Evolutionary conservation across 441 rosid genomes (phyloP).

Genomic region (Syzygium malaccense): DNA sequence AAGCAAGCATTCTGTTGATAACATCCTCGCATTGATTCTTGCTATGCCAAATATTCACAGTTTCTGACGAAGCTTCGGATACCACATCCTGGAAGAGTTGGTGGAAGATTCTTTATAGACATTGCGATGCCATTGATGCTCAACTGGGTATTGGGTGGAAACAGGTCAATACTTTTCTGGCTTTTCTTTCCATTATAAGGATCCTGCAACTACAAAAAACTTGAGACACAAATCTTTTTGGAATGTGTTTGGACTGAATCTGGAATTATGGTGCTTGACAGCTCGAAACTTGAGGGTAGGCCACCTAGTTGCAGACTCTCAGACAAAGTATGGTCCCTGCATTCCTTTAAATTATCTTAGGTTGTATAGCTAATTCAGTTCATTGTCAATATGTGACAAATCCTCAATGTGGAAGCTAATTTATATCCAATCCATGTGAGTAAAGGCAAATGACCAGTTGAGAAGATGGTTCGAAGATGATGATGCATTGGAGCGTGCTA

Average conservation of each 20-base stretch:
- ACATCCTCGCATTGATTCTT: not conserved
- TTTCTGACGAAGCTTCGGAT: constrained; percentile 80
- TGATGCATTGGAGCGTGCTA: constrained; percentile 78
- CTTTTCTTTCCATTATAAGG: not conserved
- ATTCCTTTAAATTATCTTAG: not conserved
- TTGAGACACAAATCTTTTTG: not conserved
- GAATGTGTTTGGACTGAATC: not conserved
- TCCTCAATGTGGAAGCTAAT: not conserved
- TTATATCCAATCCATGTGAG: not conserved
- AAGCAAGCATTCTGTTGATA: not conserved
- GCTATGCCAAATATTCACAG: constrained; percentile 22
- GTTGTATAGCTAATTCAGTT: not conserved
- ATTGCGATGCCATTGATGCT: constrained; percentile 82
- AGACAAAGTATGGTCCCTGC: constrained; percentile 50
- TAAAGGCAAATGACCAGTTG: constrained; percentile 70
- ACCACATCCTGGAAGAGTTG: constrained; percentile 87
- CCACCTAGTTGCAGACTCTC: constrained; percentile 69
- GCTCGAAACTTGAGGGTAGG: constrained; percentile 86
- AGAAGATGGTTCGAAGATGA: constrained; percentile 67
- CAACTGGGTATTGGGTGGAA: constrained; percentile 87
- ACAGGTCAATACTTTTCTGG: constrained; percentile 45
- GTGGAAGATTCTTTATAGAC: constrained; percentile 76
- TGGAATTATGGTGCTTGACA: constrained; percentile 11
- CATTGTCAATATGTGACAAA: not conserved
- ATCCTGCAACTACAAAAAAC: not conserved